Conservation (phyloP, 2,329 filamentous ascomycete species). For the Akanthomyces lecanii region DNA sequence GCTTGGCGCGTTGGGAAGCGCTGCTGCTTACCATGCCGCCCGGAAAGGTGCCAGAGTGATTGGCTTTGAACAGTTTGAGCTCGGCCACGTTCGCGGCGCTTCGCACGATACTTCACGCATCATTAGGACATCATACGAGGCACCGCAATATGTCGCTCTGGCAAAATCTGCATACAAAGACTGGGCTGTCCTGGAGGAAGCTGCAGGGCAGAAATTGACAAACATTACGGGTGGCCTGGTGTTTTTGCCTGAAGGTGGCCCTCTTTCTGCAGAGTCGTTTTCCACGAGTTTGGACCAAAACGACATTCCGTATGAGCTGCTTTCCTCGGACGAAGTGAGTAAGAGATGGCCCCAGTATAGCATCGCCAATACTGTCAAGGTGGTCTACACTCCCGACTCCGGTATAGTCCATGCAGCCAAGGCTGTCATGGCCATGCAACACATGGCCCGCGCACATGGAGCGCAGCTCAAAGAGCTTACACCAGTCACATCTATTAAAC, state of each 20-base stretch:
- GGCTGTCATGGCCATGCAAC: constrained; percentile 18
- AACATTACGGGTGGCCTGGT: constrained; percentile 24
- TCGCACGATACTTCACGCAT: constrained; percentile 26
- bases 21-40: constrained; percentile 20
- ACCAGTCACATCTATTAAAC: constrained; percentile 1
- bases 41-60: constrained; percentile 24
- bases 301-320: constrained; percentile 21
- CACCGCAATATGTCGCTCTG: constrained; percentile 24
- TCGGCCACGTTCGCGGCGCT: constrained; percentile 24
- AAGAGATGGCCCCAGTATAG: constrained; percentile 23
- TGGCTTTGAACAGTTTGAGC: constrained; percentile 25
- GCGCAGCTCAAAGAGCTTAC: constrained; percentile 17
- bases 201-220: constrained; percentile 20
- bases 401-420: constrained; percentile 21
- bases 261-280: not conserved
- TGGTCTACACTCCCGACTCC: constrained; percentile 24
- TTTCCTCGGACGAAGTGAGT: constrained; percentile 18
- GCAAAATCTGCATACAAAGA: constrained; percentile 24
- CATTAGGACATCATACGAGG: constrained; percentile 23
- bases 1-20: constrained; percentile 20
- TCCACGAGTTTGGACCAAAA: constrained; percentile 15
- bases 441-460: constrained; percentile 13
- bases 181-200: constrained; percentile 22
- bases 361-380: constrained; percentile 17
- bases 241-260: constrained; percentile 21